These are phyloP conservation scores for Penicillium ucsense DNA, from an alignment of 495 filamentous ascomycete species.

Conservation along the genomic window DNA sequence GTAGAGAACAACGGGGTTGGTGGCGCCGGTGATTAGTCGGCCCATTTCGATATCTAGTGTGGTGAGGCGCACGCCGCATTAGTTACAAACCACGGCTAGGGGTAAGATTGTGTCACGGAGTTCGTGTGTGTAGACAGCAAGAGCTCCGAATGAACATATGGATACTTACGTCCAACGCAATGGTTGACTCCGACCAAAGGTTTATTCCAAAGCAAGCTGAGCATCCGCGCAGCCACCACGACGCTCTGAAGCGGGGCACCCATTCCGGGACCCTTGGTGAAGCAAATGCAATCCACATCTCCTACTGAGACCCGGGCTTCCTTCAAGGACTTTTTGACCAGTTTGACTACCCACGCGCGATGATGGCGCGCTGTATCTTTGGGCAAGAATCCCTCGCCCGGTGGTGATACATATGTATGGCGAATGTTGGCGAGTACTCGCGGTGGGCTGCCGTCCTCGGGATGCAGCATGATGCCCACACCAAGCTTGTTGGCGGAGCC, in stretches of 20 bases:
- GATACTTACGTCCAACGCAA: constrained; percentile 74
- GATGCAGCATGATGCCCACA: constrained; percentile 84
- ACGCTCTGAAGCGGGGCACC: constrained; percentile 87
- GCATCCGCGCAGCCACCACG: constrained; percentile 72
- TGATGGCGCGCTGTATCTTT: constrained; percentile 95
- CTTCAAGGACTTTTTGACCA: constrained; percentile 67
- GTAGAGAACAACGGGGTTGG: constrained; percentile 92
- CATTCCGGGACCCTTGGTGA: constrained; percentile 93
- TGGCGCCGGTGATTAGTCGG: constrained; percentile 78
- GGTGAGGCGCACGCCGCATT: no score
- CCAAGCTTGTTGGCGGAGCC: constrained; percentile 97
- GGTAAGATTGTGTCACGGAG: background rate
- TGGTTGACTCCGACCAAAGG: constrained; percentile 89
- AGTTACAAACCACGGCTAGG: background rate
- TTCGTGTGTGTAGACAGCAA: background rate
- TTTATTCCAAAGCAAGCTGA: constrained; percentile 80
- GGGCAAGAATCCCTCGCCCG: constrained; percentile 89
- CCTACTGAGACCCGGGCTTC: constrained; percentile 50
- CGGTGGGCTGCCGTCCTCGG: constrained; percentile 48
- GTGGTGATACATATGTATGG: constrained; percentile 85
- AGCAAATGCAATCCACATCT: constrained; percentile 87
- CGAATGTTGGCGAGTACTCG: constrained; percentile 86
- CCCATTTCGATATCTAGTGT: constrained; percentile 86
- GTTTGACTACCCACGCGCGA: constrained; percentile 67
- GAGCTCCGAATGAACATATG: background rate